A percentile compares a stretch with the other conserved stretches of the same genome.
Evolutionary conservation across 176 grass and related monocot genomes (phyloP).

Genomic region (Elymus sibiricus): DNA sequence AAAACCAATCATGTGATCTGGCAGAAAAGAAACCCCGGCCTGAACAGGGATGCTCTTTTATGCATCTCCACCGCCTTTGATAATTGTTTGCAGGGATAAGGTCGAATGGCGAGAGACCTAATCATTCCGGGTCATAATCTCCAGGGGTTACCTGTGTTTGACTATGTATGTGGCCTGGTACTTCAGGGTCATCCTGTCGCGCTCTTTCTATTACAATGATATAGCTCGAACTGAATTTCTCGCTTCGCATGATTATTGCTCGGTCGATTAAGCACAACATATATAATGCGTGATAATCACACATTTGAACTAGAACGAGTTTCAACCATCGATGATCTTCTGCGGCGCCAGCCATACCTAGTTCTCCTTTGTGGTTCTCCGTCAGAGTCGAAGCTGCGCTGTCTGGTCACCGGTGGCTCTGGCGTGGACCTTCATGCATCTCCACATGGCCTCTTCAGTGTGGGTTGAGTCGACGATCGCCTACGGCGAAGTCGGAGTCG

Average conservation of each 20-base stretch:
- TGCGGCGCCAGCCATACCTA: too few species aligned
- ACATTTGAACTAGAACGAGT: background rate
- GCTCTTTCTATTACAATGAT: background rate
- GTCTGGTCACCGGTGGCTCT: too few species aligned
- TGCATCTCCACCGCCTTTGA: background rate
- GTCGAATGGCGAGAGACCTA: slow-evolving; percentile 21
- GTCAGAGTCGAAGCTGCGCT: too few species aligned
- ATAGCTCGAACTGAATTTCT: background rate
- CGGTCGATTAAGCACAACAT: background rate
- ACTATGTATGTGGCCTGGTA: slow-evolving; percentile 2
- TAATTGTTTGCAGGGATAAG: slow-evolving; percentile 6
- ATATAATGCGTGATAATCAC: background rate
- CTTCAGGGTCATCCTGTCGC: background rate
- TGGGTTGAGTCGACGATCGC: too few species aligned
- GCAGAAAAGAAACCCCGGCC: background rate
- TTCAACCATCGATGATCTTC: too few species aligned
- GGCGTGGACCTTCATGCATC: too few species aligned
- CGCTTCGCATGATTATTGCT: background rate
- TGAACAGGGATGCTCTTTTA: slow-evolving; percentile 18
- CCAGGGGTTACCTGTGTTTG: slow-evolving; percentile 21
- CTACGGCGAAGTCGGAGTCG: too few species aligned
- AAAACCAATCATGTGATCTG: slow-evolving; percentile 17
- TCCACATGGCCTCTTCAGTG: too few species aligned
- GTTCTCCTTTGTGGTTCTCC: too few species aligned
- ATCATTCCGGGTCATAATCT: slow-evolving; percentile 42